phyloP scores from a whole-genome alignment of 2,329 filamentous ascomycete species.

The Fusarium tricinctum region DNA sequence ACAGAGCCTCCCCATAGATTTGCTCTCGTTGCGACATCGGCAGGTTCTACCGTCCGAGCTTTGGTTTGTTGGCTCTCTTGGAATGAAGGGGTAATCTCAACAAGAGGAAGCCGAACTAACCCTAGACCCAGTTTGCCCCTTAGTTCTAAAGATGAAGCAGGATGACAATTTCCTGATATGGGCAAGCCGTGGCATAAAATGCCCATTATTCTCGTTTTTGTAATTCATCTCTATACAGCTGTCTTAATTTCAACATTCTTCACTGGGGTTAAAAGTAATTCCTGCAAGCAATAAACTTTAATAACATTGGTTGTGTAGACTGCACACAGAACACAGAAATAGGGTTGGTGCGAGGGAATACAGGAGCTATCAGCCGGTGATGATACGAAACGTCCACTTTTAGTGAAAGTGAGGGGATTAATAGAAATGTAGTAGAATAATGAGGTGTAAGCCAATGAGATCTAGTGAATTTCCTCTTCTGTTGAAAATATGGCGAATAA shows the following conservation, averaged over 20 bases:
- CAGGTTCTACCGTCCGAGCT: background rate
- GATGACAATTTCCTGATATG: background rate
- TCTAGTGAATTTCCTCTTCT: no score
- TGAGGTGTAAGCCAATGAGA: no score
- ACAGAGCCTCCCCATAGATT: no score
- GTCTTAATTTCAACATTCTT: background rate
- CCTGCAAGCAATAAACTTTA: no score
- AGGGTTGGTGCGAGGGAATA: no score
- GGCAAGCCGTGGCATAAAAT: background rate
- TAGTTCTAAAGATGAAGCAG: background rate
- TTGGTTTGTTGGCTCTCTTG: background rate
- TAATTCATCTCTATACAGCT: background rate
- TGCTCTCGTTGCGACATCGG: no score
- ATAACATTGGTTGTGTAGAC: background rate
- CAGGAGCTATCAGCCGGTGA: no score
- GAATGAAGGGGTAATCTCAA: background rate
- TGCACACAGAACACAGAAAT: background rate
- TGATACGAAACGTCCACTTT: no score
- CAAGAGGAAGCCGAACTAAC: background rate
- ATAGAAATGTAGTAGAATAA: no score
- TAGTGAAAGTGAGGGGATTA: no score
- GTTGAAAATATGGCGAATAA: no score
- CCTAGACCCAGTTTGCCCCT: background rate
- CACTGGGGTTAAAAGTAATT: background rate
- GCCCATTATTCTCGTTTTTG: background rate